phyloP scores from a whole-genome alignment of 2,329 filamentous ascomycete genomes.

The Diaporthe sp. region DNA sequence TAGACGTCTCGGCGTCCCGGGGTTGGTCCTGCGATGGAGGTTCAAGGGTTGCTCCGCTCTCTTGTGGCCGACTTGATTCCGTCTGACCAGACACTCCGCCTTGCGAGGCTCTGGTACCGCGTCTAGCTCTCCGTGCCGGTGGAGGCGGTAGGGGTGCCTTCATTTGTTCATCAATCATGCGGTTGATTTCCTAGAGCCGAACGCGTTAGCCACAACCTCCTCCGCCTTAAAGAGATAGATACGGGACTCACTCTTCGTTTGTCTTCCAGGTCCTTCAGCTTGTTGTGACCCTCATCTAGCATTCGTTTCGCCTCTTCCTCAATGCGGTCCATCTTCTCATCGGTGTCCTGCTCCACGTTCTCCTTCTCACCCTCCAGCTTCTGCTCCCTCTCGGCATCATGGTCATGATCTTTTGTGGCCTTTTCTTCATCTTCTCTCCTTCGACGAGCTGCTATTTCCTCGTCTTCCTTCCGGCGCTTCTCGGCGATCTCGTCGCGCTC shows the following conservation, averaged over 20 bases:
- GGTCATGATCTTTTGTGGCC: conserved; percentile 44
- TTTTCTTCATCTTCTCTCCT: conserved; percentile 55
- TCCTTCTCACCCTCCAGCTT: conserved; percentile 50
- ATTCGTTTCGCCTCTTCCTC: conserved; percentile 50
- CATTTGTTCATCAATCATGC: conserved; percentile 58
- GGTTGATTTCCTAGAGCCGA: conserved; percentile 56
- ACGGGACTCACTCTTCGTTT: conserved; percentile 49
- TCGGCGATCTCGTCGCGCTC: conserved; percentile 53
- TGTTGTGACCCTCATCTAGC: conserved; percentile 51
- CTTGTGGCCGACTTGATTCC: neutral
- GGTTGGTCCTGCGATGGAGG: neutral
- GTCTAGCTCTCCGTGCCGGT: conserved; percentile 45
- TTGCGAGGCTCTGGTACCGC: conserved; percentile 33
- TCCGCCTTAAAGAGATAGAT: conserved; percentile 28
- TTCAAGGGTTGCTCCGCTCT: neutral
- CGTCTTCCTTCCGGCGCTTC: conserved; percentile 57
- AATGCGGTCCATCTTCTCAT: conserved; percentile 51
- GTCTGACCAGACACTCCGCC: neutral
- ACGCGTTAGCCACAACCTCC: conserved; percentile 30
- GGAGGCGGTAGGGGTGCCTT: conserved; percentile 50
- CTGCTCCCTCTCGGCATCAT: conserved; percentile 51
- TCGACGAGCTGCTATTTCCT: conserved; percentile 55
- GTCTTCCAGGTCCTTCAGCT: conserved; percentile 52
- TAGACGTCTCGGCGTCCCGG: neutral
- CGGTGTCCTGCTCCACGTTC: conserved; percentile 54